Percentiles rank a stretch among this genome's conserved stretches.
These are phyloP conservation scores for Chlorella sp. DNA, from an alignment of 139 green algal genomes.

Conservation along the genomic window DNA sequence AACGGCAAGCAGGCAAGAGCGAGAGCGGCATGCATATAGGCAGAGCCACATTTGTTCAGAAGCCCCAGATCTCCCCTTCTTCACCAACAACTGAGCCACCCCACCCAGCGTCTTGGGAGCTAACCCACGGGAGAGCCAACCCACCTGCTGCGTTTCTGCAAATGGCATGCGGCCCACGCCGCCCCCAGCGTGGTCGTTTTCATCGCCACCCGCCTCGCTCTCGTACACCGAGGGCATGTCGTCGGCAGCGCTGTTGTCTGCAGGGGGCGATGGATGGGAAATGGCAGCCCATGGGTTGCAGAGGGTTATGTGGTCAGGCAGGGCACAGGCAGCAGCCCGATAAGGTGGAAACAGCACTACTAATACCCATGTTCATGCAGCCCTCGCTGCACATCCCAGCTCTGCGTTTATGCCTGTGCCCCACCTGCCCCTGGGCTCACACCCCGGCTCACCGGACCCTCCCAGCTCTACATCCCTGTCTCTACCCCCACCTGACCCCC, in stretches of 20 bases:
- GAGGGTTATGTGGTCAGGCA: neutral
- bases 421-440: no score
- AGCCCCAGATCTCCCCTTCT: neutral
- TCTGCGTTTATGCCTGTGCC: no score
- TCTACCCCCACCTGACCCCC: neutral
- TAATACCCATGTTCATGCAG: no score
- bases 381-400: no score
- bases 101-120: neutral
- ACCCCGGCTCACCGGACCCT: no score
- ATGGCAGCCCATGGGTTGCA: neutral
- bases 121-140: neutral
- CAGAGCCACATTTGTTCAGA: neutral
- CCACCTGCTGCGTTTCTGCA: conserved; percentile 31
- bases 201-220: conserved; percentile 1
- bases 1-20: neutral
- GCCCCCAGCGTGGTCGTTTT: neutral
- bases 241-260: neutral
- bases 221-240: conserved; percentile 25
- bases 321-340: neutral
- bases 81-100: neutral
- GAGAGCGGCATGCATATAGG: neutral
- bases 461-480: neutral
- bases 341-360: neutral
- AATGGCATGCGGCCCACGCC: neutral
- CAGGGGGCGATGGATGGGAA: neutral